phyloP scores from a whole-genome alignment of 2,329 filamentous ascomycete genomes.

The Fusarium sp. region DNA sequence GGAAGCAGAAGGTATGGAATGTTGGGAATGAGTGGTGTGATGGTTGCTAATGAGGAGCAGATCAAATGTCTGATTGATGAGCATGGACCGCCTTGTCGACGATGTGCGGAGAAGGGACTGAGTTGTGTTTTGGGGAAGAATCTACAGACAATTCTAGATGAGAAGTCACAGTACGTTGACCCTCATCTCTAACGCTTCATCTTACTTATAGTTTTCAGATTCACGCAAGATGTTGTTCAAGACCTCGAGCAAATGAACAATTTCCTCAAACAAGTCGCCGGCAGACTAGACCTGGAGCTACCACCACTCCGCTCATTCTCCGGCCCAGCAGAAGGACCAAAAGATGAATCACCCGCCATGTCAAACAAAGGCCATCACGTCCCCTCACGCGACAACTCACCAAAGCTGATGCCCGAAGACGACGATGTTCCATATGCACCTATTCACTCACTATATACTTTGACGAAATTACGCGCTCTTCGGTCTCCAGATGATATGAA shows the following conservation, averaged over 20 bases:
- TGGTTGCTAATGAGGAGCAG: constrained; percentile 30
- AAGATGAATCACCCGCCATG: constrained; percentile 16
- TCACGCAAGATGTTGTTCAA: constrained; percentile 12
- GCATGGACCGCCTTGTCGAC: constrained; percentile 52
- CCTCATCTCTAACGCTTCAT: background rate
- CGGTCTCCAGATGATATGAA: constrained; percentile 46
- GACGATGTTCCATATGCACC: constrained; percentile 51
- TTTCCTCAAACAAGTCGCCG: constrained; percentile 27
- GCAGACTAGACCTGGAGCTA: constrained; percentile 22
- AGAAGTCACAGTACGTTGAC: constrained; percentile 50
- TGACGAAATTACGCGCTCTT: constrained; percentile 51
- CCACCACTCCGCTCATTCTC: constrained; percentile 23
- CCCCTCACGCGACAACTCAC: constrained; percentile 36
- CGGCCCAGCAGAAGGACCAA: background rate
- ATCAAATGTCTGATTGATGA: constrained; percentile 56
- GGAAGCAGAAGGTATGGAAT: constrained; percentile 52
- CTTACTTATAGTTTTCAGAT: background rate
- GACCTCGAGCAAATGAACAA: constrained; percentile 31
- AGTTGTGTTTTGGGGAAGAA: constrained; percentile 54
- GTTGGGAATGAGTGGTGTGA: background rate
- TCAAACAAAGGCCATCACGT: constrained; percentile 27
- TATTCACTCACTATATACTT: constrained; percentile 52
- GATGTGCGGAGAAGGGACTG: constrained; percentile 52
- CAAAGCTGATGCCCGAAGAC: constrained; percentile 43
- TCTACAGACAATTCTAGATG: constrained; percentile 55